Percentiles rank a stretch among this genome's conserved stretches.
phyloP scores from a whole-genome alignment of 192 early-diverging fungal species.

The Backusella liffmaniae region DNA sequence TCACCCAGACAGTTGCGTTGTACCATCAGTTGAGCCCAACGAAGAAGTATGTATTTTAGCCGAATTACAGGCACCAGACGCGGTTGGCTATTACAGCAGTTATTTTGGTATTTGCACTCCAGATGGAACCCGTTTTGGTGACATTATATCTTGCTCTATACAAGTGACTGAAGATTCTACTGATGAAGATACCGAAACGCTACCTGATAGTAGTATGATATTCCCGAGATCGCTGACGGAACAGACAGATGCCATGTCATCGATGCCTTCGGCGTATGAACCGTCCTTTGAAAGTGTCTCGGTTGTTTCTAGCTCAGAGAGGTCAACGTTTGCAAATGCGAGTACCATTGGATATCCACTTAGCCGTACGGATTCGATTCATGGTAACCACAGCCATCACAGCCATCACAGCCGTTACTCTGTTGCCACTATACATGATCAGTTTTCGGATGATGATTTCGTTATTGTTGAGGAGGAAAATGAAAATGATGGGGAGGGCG shows the following conservation, averaged over 20 bases:
- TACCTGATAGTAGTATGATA: slow-evolving; percentile 4
- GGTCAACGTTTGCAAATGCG: not conserved
- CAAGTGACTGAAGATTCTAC: slow-evolving; percentile 32
- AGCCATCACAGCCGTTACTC: not conserved
- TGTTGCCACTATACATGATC: not conserved
- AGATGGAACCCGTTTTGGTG: slow-evolving; percentile 62
- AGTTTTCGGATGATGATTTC: not conserved
- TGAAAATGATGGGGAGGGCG: not conserved
- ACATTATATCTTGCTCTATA: slow-evolving; percentile 66
- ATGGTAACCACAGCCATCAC: not conserved
- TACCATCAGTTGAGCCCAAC: slow-evolving; percentile 49
- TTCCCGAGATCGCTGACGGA: not conserved
- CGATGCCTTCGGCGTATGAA: not conserved
- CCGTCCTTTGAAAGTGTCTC: not conserved
- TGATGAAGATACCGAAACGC: not conserved
- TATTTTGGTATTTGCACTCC: slow-evolving; percentile 62
- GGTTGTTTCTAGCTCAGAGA: not conserved
- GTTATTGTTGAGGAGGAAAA: slow-evolving; percentile 6
- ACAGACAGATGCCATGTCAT: not conserved
- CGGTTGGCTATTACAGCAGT: slow-evolving; percentile 57
- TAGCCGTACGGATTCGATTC: not conserved
- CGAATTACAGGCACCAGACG: slow-evolving; percentile 61
- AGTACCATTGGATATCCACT: not conserved
- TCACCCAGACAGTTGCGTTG: slow-evolving; percentile 35
- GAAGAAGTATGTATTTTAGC: slow-evolving; percentile 58